Base-by-base conservation (phyloP, 148 eudicot genomes). In the Tetragonia tetragonoides region DNA sequence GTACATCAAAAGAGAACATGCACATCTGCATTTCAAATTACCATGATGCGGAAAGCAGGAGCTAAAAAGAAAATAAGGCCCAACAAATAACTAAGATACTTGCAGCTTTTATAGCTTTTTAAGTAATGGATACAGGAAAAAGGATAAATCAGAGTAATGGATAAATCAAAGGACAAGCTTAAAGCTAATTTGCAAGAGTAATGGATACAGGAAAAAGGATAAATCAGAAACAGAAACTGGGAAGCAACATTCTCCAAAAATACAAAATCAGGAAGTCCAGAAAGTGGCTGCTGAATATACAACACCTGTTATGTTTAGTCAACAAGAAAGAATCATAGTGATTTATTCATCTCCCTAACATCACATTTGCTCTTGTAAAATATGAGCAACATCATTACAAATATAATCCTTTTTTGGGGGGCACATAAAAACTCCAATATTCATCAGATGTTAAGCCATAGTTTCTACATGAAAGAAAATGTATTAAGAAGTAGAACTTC, bases 11-110 rank as follows among this genome's bases (percentile, higher is more conserved):
- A 53, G 6, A 67, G 60, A 4, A 17, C 0, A 49, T 8, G 40
- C 68, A 73, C 16, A 73, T 28, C 57, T 51, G 12, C 61, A 67
- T 42, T 67, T 59, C 12, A 57, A 10, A 74, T 21, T 66, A 56
- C 37, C 62, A 46, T 20, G 9, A 73, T 15, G 56, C 46, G 12
- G 10, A 59, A 16, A 62, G 15, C 17, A 37, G 21, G 16, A 63
- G 47, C 46, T 15, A 60, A 3, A 60, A n/a, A 20, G 2, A 60
- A 21, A 60, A 60, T 20, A n/a, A 20, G 64, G 34, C 64, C 28
- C n/a, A 8, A n/a, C 18, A 23, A 67, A 7, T 20, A 41, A 37
- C 23, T 20, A n/a, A 77, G 24, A 15, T 0, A 65, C 62, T 23
- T 9, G 41, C 40, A 3, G 37, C 37, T 73, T 17, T 5, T 7